Evolutionary conservation across 2,329 filamentous ascomycete species (phyloP).

Genomic region (Fusarium goolgardi): DNA sequence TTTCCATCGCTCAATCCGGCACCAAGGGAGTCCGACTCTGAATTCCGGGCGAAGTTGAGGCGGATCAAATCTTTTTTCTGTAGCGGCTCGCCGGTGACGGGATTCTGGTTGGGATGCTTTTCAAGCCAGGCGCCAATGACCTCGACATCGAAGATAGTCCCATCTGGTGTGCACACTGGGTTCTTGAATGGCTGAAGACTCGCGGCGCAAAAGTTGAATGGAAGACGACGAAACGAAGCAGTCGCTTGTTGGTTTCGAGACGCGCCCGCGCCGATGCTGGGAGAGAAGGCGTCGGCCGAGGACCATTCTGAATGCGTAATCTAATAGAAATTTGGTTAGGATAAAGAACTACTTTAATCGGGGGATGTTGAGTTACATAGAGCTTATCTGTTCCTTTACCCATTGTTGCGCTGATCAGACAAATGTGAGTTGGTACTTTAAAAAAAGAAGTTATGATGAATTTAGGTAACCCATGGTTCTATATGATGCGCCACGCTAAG

Average conservation of each 20-base stretch:
- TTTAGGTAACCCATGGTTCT: neutral
- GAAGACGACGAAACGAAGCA: conserved; percentile 84
- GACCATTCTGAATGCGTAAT: conserved; percentile 99
- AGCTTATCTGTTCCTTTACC: conserved; percentile 61
- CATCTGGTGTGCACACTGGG: conserved; percentile 88
- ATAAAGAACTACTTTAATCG: neutral
- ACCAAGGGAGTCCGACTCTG: conserved; percentile 68
- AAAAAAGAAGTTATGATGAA: conserved; percentile 24
- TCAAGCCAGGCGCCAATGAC: conserved; percentile 95
- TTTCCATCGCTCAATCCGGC: conserved; percentile 63
- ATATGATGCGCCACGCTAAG: conserved; percentile 35
- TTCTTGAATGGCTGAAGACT: conserved; percentile 95
- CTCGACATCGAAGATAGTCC: conserved; percentile 94
- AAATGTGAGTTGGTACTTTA: neutral
- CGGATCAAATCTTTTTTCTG: conserved; percentile 87
- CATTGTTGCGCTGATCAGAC: conserved; percentile 46
- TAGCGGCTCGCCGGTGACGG: conserved; percentile 83
- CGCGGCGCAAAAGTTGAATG: conserved; percentile 98
- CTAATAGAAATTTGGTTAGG: conserved; percentile 40
- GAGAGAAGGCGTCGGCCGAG: conserved; percentile 87
- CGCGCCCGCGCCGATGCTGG: conserved; percentile 78
- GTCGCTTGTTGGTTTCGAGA: conserved; percentile 57
- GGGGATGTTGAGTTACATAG: conserved; percentile 50
- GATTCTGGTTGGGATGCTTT: conserved; percentile 87
- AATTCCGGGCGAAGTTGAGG: conserved; percentile 91